Conservation (phyloP, 2,329 filamentous ascomycete genomes). For the Dactylellina cionopaga region DNA sequence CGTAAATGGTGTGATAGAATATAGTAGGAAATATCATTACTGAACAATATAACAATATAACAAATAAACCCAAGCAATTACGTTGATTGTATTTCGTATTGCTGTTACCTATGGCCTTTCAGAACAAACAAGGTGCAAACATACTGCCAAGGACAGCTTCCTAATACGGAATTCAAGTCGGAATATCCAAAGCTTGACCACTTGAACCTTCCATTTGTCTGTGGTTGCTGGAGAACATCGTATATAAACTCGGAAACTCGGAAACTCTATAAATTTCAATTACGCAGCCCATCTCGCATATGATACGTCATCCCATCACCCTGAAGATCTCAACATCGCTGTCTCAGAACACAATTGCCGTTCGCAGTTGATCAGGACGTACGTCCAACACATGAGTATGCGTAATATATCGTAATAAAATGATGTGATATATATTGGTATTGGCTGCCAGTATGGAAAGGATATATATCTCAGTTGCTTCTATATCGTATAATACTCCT, state of each 20-base stretch:
- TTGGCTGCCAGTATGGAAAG: no score
- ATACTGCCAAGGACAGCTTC: constrained; percentile 3
- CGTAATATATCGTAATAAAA: background rate
- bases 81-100: no score
- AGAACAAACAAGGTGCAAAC: background rate
- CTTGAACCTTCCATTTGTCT: background rate
- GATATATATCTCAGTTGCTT: no score
- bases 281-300: background rate
- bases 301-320: constrained; percentile 13
- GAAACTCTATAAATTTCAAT: constrained; percentile 14
- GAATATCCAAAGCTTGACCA: background rate
- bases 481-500: no score
- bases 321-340: background rate
- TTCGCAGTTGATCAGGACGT: no score
- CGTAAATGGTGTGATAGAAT: no score
- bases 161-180: constrained; percentile 8
- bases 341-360: background rate
- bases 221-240: background rate
- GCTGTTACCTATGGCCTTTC: no score
- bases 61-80: no score
- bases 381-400: constrained; percentile 3
- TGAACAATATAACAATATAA: no score
- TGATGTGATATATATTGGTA: background rate
- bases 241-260: constrained; percentile 22
- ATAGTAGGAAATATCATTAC: no score